A percentile compares a stretch with the other conserved stretches of the same genome.
These are phyloP conservation scores for Canavalia gladiata DNA, from an alignment of 306 rosid genomes.

Conservation along the genomic window DNA sequence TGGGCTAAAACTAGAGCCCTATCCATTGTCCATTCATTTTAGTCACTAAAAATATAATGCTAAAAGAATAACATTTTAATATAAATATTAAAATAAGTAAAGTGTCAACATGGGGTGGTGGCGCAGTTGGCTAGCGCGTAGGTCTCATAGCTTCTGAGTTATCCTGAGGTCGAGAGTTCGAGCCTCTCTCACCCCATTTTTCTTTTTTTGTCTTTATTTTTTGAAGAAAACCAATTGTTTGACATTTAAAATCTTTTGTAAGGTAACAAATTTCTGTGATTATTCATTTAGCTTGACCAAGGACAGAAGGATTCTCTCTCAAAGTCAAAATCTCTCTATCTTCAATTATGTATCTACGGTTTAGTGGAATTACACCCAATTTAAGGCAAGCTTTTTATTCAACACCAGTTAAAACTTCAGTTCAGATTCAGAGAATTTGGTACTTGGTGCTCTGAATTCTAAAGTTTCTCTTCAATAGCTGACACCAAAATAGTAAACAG, in stretches of 20 bases:
- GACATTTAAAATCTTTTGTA: background rate
- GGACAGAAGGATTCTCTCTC: background rate
- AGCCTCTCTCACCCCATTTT: constrained; percentile 77
- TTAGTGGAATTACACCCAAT: background rate
- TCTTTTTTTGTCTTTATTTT: no score
- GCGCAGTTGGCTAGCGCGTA: constrained; percentile 85
- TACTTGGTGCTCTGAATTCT: background rate
- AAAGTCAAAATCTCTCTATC: background rate
- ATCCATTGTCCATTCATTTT: background rate
- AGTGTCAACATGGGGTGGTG: constrained; percentile 56
- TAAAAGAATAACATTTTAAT: no score
- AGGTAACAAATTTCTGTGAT: background rate
- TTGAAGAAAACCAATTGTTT: no score
- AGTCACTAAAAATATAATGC: background rate
- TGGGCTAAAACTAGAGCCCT: background rate
- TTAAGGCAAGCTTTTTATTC: background rate
- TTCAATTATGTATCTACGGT: background rate
- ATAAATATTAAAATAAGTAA: no score
- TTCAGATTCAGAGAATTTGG: background rate
- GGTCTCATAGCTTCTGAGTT: constrained; percentile 74
- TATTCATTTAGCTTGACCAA: background rate
- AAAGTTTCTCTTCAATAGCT: background rate
- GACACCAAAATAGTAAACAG: background rate
- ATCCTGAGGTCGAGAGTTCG: constrained; percentile 85
- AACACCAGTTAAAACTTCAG: background rate